A percentile compares a stretch with the other conserved stretches of the same genome.
Conservation (phyloP, 1,284 basidiomycete genomes). For the Rhodotorula sp. region DNA sequence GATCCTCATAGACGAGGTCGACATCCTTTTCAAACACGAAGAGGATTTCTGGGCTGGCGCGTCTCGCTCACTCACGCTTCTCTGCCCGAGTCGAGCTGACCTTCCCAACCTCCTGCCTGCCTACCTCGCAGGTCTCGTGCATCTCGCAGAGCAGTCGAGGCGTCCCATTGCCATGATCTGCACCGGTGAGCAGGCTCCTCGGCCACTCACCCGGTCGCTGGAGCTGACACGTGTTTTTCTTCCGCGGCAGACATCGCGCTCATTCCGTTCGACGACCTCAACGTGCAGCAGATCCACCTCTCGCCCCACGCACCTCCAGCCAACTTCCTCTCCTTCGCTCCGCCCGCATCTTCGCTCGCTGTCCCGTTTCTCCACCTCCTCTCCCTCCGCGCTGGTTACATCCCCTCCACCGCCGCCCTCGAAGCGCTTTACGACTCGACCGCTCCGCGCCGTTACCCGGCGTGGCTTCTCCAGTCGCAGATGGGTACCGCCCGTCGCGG, state of each 20-base stretch:
- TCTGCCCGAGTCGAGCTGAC: too few species aligned
- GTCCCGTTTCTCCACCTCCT: constrained; percentile 70
- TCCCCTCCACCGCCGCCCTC: constrained; percentile 14
- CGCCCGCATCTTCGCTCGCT: constrained; percentile 62
- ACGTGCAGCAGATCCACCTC: constrained; percentile 64
- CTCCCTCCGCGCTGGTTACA: constrained; percentile 60
- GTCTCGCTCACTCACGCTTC: not conserved
- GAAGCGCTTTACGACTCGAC: constrained; percentile 19
- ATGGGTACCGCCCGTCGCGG: constrained; percentile 1
- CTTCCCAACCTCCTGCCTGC: not conserved
- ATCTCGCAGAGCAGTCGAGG: constrained; percentile 74
- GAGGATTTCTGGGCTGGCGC: constrained; percentile 81
- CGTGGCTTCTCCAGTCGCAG: constrained; percentile 16
- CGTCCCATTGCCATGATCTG: constrained; percentile 88
- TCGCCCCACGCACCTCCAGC: not conserved
- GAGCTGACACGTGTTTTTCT: not conserved
- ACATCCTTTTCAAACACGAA: constrained; percentile 88
- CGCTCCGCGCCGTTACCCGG: constrained; percentile 46
- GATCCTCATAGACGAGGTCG: constrained; percentile 94
- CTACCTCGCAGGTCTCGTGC: constrained; percentile 55
- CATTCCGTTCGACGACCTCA: constrained; percentile 69
- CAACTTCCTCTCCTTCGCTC: constrained; percentile 58
- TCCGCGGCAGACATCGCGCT: constrained; percentile 62
- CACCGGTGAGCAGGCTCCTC: constrained; percentile 63
- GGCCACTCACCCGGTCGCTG: not conserved